Conservation (phyloP, 345 rosid genomes). For the Syzygium jambos region DNA sequence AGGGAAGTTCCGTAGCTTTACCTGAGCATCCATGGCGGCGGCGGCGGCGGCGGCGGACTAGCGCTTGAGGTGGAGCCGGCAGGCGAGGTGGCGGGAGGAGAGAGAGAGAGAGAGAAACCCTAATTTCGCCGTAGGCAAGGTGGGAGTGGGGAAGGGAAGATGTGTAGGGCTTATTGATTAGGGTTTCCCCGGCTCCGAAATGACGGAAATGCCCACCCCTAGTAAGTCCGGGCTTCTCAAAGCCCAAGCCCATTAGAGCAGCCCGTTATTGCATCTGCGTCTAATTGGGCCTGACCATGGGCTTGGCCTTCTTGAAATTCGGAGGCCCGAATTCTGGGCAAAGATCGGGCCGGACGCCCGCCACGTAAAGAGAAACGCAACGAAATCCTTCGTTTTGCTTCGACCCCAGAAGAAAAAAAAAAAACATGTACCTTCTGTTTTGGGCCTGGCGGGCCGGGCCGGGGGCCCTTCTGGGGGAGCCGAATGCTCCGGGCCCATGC, state of each 20-base stretch:
- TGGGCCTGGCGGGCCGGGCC: background rate
- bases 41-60: background rate
- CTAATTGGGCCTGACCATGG: background rate
- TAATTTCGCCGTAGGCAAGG: background rate
- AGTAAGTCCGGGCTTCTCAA: background rate
- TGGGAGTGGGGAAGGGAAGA: background rate
- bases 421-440: background rate
- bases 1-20: background rate
- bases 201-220: background rate
- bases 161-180: background rate
- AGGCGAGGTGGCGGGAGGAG: background rate
- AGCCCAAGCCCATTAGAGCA: background rate
- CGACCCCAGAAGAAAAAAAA: too few relatives aligned
- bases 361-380: background rate
- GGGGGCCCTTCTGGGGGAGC: background rate
- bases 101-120: conserved; percentile 1
- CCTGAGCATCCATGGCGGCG: conserved; percentile 25
- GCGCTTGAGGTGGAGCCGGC: background rate
- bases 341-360: background rate
- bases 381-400: background rate
- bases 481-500: background rate
- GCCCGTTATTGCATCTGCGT: background rate
- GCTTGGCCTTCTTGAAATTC: background rate
- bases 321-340: background rate
- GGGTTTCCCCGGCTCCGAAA: background rate